Evolutionary conservation across 2,329 filamentous ascomycete genomes (phyloP), one percentile per base, ranked within the genome.

Genomic region (Penicillium sp.): DNA sequence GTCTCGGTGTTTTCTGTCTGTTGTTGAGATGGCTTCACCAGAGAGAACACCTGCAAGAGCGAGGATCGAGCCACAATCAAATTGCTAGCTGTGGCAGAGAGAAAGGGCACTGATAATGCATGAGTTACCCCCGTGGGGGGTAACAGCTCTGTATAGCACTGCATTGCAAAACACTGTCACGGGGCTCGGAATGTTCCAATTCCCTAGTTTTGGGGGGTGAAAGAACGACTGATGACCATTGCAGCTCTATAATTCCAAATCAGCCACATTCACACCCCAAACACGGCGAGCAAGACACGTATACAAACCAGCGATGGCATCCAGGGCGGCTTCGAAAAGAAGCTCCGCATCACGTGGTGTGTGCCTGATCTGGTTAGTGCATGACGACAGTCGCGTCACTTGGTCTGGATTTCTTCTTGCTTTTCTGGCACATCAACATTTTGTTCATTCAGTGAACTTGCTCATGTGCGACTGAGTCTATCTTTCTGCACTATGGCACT

Each of bases 81-180:
- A 62, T 96, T 95, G 64, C 77, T 83, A 54, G 84, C 79, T 48
- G 81, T 75, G 33, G 85, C 68, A 31, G 84, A 83, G 31, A 83
- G 74, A 59, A 98, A 88, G 23, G 88, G 79, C 27, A 95, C 69
- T 43, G 74, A 77, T 57, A 95, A 69, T 48, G 89, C 86, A 69
- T 95, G 84, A 57, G 87, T 89, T 68, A 96, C 88, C 62, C 89
- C 89, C 63, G 89, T 93, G 37, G 92, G 89, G 71, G 90, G 85
- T 64, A 87, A 81, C 64, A 98, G 75, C 75, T 98, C 92, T 60
- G 87, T 89, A 70, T 96, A 96, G 74, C 87, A 94, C 78, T 96
- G 90, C 90, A 96, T 96, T 43, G 42, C 31, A 32, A 31, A 14
- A 18, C 23, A 20, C 30, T 14, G 27, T 33, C 32, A 27, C 33